A percentile compares a stretch with the other conserved stretches of the same genome.
Evolutionary conservation across 202 grass and related monocot species (phyloP).

Genomic region (Musa balbisiana): DNA sequence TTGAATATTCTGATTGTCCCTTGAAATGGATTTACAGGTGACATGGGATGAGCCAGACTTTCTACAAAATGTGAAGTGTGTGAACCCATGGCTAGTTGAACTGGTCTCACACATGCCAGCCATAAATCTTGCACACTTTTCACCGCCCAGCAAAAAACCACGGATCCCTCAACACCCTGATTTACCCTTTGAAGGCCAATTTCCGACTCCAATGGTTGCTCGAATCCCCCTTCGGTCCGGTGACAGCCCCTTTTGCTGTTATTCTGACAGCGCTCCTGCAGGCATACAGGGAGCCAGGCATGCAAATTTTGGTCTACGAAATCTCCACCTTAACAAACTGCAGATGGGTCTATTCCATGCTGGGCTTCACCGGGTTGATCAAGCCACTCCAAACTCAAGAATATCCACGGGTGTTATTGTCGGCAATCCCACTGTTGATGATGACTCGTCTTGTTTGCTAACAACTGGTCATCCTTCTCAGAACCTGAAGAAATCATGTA

Average conservation of each 20-base stretch:
- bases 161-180: constrained; percentile 48
- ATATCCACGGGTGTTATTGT: constrained; percentile 33
- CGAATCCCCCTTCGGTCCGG: constrained; percentile 29
- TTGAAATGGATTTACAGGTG: constrained; percentile 51
- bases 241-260: constrained; percentile 40
- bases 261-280: constrained; percentile 52
- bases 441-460: constrained; percentile 21
- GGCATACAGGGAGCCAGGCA: constrained; percentile 99
- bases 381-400: constrained; percentile 4
- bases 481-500: constrained; percentile 26
- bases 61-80: constrained; percentile 72
- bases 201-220: constrained; percentile 23
- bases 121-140: constrained; percentile 53
- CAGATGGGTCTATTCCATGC: constrained; percentile 31
- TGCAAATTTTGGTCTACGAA: constrained; percentile 48
- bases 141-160: constrained; percentile 60
- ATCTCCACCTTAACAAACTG: constrained; percentile 51
- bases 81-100: constrained; percentile 84
- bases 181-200: constrained; percentile 41
- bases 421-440: constrained; percentile 18
- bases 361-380: constrained; percentile 30
- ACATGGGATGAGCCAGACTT: constrained; percentile 92
- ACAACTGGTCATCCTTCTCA: constrained; percentile 29
- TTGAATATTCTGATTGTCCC: neutral
- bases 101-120: constrained; percentile 61